Evolutionary conservation across 2,329 filamentous ascomycete species (phyloP).

Genomic region (Epichloe hybrida): DNA sequence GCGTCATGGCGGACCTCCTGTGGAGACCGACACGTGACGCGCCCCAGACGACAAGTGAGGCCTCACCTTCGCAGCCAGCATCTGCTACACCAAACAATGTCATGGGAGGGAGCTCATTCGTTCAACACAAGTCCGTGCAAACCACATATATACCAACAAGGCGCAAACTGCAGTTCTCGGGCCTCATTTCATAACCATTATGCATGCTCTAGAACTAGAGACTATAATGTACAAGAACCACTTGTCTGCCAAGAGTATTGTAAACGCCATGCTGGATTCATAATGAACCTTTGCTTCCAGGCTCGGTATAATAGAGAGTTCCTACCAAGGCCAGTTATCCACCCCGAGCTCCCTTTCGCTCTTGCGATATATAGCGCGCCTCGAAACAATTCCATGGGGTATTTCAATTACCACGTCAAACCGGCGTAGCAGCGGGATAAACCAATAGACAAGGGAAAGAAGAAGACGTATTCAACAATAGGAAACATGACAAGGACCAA

Average conservation of each 20-base stretch:
- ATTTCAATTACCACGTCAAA: conserved; percentile 16
- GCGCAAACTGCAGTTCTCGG: neutral
- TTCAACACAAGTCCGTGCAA: too few species aligned
- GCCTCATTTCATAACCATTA: neutral
- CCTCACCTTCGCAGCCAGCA: neutral
- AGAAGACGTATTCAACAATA: neutral
- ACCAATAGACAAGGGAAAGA: neutral
- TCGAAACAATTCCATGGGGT: conserved; percentile 18
- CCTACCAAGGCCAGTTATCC: neutral
- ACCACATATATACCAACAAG: too few species aligned
- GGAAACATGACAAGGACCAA: neutral
- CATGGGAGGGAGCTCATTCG: too few species aligned
- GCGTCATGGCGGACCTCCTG: conserved; percentile 15
- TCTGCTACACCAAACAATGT: neutral
- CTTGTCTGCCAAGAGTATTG: neutral
- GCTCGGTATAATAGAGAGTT: neutral
- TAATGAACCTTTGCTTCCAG: conserved; percentile 6
- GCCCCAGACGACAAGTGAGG: too few species aligned
- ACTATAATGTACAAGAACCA: conserved; percentile 1
- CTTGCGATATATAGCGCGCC: conserved; percentile 6
- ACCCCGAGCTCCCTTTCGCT: neutral
- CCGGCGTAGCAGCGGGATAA: neutral
- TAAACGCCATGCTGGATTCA: conserved; percentile 11
- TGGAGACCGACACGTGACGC: conserved; percentile 17
- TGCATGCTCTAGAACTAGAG: conserved; percentile 1